phyloP scores from a whole-genome alignment of 176 grass and related monocot genomes.

The Avena eriantha region DNA sequence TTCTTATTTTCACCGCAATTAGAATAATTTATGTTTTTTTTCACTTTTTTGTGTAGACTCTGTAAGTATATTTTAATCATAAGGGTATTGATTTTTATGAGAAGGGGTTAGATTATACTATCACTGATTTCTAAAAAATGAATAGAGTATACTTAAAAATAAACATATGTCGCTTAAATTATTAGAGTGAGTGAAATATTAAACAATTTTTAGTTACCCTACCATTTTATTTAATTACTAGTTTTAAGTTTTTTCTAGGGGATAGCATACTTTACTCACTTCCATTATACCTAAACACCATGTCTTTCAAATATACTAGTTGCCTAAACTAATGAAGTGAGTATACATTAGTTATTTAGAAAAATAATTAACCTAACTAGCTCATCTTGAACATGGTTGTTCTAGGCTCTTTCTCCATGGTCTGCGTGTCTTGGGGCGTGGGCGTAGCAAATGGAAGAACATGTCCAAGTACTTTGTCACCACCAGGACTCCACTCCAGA shows the following conservation, averaged over 20 bases:
- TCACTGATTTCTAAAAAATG: neutral
- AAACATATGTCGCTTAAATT: neutral
- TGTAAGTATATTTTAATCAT: no score
- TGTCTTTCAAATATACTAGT: neutral
- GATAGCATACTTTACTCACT: neutral
- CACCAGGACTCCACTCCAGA: neutral
- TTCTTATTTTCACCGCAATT: neutral
- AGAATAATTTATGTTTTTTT: neutral
- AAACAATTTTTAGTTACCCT: neutral
- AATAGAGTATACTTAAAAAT: neutral
- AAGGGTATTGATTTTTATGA: no score
- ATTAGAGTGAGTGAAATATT: neutral
- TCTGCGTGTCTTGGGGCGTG: neutral
- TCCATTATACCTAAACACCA: neutral
- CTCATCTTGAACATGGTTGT: neutral
- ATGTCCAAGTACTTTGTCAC: constrained; percentile 17
- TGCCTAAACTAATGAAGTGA: neutral
- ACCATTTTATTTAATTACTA: neutral
- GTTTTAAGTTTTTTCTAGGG: neutral
- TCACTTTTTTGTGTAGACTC: neutral
- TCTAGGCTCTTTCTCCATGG: constrained; percentile 27
- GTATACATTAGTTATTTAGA: neutral
- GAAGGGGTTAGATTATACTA: neutral
- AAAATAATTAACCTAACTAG: neutral
- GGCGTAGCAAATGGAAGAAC: constrained; percentile 21